Conservation (phyloP, 148 eudicot species). For the Nepenthes gracilis region DNA sequence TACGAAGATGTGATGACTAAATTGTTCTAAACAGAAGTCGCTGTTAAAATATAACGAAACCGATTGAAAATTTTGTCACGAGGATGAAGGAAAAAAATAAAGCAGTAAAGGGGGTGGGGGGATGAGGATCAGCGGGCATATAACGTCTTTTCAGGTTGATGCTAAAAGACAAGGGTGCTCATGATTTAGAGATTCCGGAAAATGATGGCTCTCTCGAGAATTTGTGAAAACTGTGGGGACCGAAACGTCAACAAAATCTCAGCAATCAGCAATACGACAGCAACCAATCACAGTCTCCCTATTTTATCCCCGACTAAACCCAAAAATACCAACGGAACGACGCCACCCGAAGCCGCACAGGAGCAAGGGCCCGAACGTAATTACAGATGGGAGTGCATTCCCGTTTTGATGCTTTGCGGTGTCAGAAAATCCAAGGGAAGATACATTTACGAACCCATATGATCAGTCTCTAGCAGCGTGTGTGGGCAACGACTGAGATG, state of each 20-base stretch:
- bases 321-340: not conserved
- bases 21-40: too few relatives aligned
- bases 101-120: too few relatives aligned
- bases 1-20: too few relatives aligned
- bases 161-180: not conserved
- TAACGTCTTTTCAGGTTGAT: not conserved
- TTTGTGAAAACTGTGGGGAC: conserved; percentile 19
- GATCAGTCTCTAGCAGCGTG: conserved; percentile 15
- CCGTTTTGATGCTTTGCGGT: conserved; percentile 31
- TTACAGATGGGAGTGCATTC: conserved; percentile 24
- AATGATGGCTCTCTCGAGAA: conserved; percentile 11
- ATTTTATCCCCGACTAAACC: not conserved
- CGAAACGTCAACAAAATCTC: conserved; percentile 25
- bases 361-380: not conserved
- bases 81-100: too few relatives aligned
- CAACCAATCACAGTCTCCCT: not conserved
- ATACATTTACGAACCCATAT: conserved; percentile 21
- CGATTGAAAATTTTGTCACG: too few relatives aligned
- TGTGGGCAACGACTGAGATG: too few relatives aligned
- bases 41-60: too few relatives aligned
- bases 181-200: conserved; percentile 5
- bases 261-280: conserved; percentile 21
- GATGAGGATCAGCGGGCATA: not conserved
- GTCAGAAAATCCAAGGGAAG: conserved; percentile 92
- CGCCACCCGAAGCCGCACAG: not conserved